Base-by-base conservation (phyloP, 768 basidiomycete genomes). In the Rhizopogon vinicolor region DNA sequence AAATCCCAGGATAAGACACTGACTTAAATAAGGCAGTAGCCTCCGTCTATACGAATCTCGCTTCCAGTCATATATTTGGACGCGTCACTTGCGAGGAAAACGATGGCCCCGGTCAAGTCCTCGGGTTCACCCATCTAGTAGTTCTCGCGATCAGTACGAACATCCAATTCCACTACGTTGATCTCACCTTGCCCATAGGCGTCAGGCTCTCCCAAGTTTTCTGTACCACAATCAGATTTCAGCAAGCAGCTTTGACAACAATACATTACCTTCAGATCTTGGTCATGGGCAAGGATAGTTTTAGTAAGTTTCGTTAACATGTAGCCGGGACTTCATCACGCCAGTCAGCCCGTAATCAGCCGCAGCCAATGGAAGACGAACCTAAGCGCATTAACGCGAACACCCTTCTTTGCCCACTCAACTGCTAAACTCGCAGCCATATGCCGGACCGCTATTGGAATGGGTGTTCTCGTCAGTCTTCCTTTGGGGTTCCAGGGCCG, bases 341-440 rank as follows among this genome's bases (percentile, higher is more conserved):
- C 1, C 42, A 40, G 58, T 58, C 54, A 55, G 44, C 54, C n/a
- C 37, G 0, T 53, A 19, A 16, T 22, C 25, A 12, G 12, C 41
- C 14, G 44, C 25, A 1, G 22, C 48, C 13, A 54, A 41, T n/a
- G 13, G 35, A 52, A 44, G 35, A 57, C 69, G 51, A 59, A 85
- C 87, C 86, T 90, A 45, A 91, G 66, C 51, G 85, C 75, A 69
- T 96, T 96, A 54, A 96, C 93, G 52, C 93, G 83, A 56, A 95
- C 86, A 45, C 86, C 86, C 60, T 87, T 83, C 69, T 86, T 89
- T 0, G 96, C 96, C 94, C 95, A 98, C 74, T 98, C 96, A 25
- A 98, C 93, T 1, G 89, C 95, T 35, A 98, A 78, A 61, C 88
- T 91, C 2, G 90, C 77, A 12, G 93, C 93, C 91, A 98, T 91